phyloP scores from a whole-genome alignment of 2,329 filamentous ascomycete species.

The Passalora sequoiae region DNA sequence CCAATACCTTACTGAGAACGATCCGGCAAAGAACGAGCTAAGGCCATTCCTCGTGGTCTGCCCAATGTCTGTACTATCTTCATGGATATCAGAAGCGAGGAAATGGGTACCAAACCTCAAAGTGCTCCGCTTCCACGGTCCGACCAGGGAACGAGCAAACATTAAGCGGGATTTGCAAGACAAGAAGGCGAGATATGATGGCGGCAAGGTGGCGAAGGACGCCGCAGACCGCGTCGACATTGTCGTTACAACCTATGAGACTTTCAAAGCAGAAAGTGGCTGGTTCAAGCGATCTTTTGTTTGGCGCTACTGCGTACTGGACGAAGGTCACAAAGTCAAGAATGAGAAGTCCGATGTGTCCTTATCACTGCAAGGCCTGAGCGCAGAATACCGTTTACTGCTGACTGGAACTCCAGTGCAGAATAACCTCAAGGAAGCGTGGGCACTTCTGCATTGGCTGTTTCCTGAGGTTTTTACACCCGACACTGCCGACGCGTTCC shows the following conservation, averaged over 20 bases:
- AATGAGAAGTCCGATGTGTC: slow-evolving; percentile 45
- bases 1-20: slow-evolving; percentile 43
- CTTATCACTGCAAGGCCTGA: slow-evolving; percentile 39
- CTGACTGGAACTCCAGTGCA: slow-evolving; percentile 55
- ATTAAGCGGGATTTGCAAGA: slow-evolving; percentile 37
- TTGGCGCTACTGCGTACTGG: slow-evolving; percentile 51
- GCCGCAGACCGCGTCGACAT: slow-evolving; percentile 43
- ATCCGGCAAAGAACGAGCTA: slow-evolving; percentile 36
- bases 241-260: slow-evolving; percentile 50
- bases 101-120: slow-evolving; percentile 48
- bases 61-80: slow-evolving; percentile 47
- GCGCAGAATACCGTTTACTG: slow-evolving; percentile 47
- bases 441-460: slow-evolving; percentile 55
- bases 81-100: slow-evolving; percentile 45
- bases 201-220: background rate
- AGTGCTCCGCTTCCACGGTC: slow-evolving; percentile 46
- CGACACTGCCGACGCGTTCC: slow-evolving; percentile 49
- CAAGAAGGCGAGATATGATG: slow-evolving; percentile 14
- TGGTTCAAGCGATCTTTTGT: slow-evolving; percentile 50
- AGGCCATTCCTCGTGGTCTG: slow-evolving; percentile 47
- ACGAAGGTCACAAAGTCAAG: slow-evolving; percentile 52
- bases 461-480: slow-evolving; percentile 54
- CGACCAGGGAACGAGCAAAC: slow-evolving; percentile 38
- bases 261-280: slow-evolving; percentile 40
- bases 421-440: slow-evolving; percentile 55